Percentiles rank a stretch among this genome's conserved stretches.
Evolutionary conservation across 345 rosid species (phyloP).

Genomic region (Pistacia integerrima): DNA sequence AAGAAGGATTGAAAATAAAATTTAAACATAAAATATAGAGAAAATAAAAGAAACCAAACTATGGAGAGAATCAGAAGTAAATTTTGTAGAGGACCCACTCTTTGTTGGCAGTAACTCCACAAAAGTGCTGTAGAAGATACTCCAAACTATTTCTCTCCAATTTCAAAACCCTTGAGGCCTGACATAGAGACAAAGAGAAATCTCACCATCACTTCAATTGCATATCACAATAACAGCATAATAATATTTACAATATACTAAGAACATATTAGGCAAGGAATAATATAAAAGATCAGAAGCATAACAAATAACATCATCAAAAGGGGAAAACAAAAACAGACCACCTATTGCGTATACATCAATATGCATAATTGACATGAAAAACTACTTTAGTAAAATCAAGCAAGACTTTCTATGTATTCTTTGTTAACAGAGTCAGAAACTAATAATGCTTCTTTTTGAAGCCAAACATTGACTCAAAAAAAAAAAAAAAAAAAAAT

Average conservation of each 20-base stretch:
- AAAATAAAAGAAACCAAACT: neutral
- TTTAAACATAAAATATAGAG: neutral
- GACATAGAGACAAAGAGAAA: slow-evolving; percentile 21
- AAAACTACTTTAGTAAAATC: too few species aligned
- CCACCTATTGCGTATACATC: neutral
- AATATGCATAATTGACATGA: neutral
- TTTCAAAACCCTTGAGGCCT: slow-evolving; percentile 92
- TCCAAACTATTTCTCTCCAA: slow-evolving; percentile 91
- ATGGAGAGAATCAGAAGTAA: slow-evolving; percentile 9
- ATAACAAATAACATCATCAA: neutral
- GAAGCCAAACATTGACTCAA: too few species aligned
- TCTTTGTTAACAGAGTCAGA: too few species aligned
- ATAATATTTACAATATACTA: neutral
- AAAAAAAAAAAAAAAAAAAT: too few species aligned
- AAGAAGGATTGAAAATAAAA: slow-evolving; percentile 5
- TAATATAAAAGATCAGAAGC: neutral
- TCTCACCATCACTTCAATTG: slow-evolving; percentile 7
- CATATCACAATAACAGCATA: neutral
- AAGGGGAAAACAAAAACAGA: neutral
- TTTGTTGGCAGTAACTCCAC: slow-evolving; percentile 86
- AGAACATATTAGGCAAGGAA: neutral
- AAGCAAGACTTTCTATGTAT: too few species aligned
- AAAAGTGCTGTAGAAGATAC: slow-evolving; percentile 68
- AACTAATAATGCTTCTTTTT: too few species aligned
- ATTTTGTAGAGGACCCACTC: slow-evolving; percentile 52